Base-by-base conservation (phyloP, 345 rosid species). In the Eucalyptus shirleyi region DNA sequence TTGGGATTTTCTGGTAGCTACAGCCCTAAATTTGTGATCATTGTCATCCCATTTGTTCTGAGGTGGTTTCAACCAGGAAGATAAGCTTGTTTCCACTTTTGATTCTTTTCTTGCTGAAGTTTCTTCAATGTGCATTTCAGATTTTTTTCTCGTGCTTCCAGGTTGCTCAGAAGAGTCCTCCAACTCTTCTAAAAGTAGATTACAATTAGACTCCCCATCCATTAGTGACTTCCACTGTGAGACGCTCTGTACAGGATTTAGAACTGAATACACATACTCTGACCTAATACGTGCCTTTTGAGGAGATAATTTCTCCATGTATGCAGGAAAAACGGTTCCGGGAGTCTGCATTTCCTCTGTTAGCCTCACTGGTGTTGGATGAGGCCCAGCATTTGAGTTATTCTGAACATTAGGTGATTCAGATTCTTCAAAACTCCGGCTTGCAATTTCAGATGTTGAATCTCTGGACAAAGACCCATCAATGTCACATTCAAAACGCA, bases 341-440 rank as follows among this genome's bases (percentile, higher is more conserved):
- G 99, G 99, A 90, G 99, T 98, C 93, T 98, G 99, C 99, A 98
- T 96, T 88, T 97, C 99, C 89, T 96, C 97, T 67, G 95, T 93
- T 89, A 98, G 92, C 91, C 95, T 95, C 88, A 95, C 13, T 44
- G 98, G 93, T 34, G 98, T 98, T 72, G 98, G 98, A 89, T 92
- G 91, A 50, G 98, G 98, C 28, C 94, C 93, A 89, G 86, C 85
- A 91, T 93, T 91, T 77, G 93, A 88, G 82, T 91, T 86, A 59
- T 83, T 91, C 59, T 89, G 90, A 47, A 87, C 88, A 50, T 87
- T 91, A 14, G 88, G 88, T 44, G 93, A 88, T 81, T 92, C 94
- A 49, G 86, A 88, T 88, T 92, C 93, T 92, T 89, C 88, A 19
- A 94, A 88, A 89, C 23, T 87, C 60, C 90, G 92, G 83, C 90